These are phyloP conservation scores for Cladophialophora exuberans DNA, from an alignment of 2,329 filamentous ascomycete genomes.

Conservation along the genomic window DNA sequence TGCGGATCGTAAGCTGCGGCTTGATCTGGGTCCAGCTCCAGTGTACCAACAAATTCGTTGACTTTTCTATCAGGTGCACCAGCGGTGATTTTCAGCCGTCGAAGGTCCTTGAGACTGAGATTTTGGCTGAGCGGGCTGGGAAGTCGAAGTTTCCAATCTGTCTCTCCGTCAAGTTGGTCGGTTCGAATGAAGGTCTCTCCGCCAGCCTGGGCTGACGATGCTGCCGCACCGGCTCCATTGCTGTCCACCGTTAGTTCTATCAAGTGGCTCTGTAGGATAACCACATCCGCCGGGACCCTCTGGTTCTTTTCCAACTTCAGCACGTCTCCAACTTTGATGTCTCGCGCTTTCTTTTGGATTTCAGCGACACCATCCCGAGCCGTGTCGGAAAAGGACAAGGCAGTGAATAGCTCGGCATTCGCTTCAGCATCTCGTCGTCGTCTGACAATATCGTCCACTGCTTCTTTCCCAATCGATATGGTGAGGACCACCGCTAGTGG, in stretches of 20 bases:
- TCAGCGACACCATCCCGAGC: constrained; percentile 51
- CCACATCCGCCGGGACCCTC: constrained; percentile 89
- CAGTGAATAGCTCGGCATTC: constrained; percentile 85
- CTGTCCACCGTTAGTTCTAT: constrained; percentile 41
- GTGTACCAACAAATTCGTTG: constrained; percentile 90
- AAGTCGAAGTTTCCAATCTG: constrained; percentile 94
- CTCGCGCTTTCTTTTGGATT: constrained; percentile 77
- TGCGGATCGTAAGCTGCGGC: constrained; percentile 51
- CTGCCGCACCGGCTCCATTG: constrained; percentile 21
- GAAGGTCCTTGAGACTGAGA: constrained; percentile 72
- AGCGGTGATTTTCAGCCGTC: constrained; percentile 69
- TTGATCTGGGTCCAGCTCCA: constrained; percentile 69
- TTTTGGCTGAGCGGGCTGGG: constrained; percentile 84
- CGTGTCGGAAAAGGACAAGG: constrained; percentile 64
- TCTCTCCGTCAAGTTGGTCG: constrained; percentile 96
- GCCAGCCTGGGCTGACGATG: constrained; percentile 22
- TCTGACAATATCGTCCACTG: constrained; percentile 86
- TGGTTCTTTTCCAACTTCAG: constrained; percentile 90
- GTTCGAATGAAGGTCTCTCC: constrained; percentile 97
- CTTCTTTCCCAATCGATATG: constrained; percentile 95
- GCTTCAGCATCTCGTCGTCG: constrained; percentile 88
- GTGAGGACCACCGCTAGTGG: constrained; percentile 88
- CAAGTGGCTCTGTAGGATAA: constrained; percentile 82
- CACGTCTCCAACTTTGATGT: constrained; percentile 94
- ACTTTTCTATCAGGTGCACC: constrained; percentile 92